A percentile compares a stretch with the other conserved stretches of the same genome.
Conservation (phyloP, 1,284 basidiomycete genomes). For the Ustilago hordei region DNA sequence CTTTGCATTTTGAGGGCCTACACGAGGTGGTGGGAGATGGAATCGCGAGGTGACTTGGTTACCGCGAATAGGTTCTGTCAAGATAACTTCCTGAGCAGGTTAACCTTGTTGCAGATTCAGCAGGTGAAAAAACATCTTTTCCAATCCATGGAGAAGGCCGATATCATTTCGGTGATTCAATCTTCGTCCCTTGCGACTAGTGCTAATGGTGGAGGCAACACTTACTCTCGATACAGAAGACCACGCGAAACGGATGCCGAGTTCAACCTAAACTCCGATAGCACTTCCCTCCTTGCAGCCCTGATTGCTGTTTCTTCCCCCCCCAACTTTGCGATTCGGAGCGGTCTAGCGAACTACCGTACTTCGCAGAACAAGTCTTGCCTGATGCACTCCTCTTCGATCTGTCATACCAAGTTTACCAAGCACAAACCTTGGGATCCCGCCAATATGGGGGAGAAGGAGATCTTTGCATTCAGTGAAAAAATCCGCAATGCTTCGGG, state of each 20-base stretch:
- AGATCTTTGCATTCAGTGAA: conserved; percentile 86
- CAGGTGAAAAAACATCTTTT: conserved; percentile 86
- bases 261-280: conserved; percentile 76
- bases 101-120: conserved; percentile 83
- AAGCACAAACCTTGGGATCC: conserved; percentile 71
- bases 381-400: conserved; percentile 86
- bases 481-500: conserved; percentile 82
- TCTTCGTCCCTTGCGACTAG: conserved; percentile 31
- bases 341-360: conserved; percentile 79
- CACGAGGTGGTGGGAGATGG: conserved; percentile 77
- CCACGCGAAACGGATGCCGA: conserved; percentile 72
- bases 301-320: conserved; percentile 87
- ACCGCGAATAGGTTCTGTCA: conserved; percentile 81
- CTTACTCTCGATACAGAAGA: conserved; percentile 41
- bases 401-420: conserved; percentile 82
- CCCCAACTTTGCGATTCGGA: conserved; percentile 91
- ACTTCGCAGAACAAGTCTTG: conserved; percentile 88
- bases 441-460: conserved; percentile 73
- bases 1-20: conserved; percentile 85
- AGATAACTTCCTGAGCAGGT: conserved; percentile 89
- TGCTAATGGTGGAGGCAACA: conserved; percentile 5
- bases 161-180: conserved; percentile 60
- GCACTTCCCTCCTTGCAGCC: conserved; percentile 83
- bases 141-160: conserved; percentile 79
- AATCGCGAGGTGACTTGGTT: conserved; percentile 49